Percentiles rank a stretch among this genome's conserved stretches.
Conservation (phyloP, 768 basidiomycete species). For the Boletus reticuloceps region DNA sequence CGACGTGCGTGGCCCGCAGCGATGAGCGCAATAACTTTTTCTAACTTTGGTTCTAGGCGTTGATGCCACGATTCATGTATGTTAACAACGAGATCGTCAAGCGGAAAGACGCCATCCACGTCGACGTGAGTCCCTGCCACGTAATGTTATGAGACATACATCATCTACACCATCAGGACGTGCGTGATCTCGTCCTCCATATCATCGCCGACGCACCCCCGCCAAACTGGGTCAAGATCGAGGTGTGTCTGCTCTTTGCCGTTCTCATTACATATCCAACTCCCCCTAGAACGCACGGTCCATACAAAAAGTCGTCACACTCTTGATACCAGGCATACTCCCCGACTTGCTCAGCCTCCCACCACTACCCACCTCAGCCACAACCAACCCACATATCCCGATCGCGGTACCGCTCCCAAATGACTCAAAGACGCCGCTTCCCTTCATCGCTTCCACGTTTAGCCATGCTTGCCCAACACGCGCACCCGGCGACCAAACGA, state of each 20-base stretch:
- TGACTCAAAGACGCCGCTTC: slow-evolving; percentile 40
- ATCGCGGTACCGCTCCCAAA: slow-evolving; percentile 42
- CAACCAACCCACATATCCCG: slow-evolving; percentile 54
- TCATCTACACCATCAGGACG: slow-evolving; percentile 51
- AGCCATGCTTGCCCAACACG: slow-evolving; percentile 92
- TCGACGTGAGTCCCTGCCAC: slow-evolving; percentile 56
- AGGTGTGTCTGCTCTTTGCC: slow-evolving; percentile 45
- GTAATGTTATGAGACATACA: no score
- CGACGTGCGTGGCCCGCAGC: slow-evolving; percentile 48
- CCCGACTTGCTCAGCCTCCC: slow-evolving; percentile 71
- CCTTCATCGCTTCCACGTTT: slow-evolving; percentile 77
- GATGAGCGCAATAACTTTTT: no score
- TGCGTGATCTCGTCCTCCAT: slow-evolving; percentile 84
- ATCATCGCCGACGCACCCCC: slow-evolving; percentile 80
- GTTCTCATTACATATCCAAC: not conserved
- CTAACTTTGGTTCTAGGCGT: slow-evolving; percentile 3
- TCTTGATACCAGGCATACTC: slow-evolving; percentile 87
- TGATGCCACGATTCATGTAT: slow-evolving; percentile 74
- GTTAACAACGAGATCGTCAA: slow-evolving; percentile 71
- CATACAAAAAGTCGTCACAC: slow-evolving; percentile 74
- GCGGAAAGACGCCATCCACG: slow-evolving; percentile 71
- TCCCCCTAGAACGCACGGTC: slow-evolving; percentile 59
- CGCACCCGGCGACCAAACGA: slow-evolving; percentile 83
- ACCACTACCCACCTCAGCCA: slow-evolving; percentile 66
- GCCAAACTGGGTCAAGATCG: slow-evolving; percentile 82